phyloP scores from a whole-genome alignment of 1,284 basidiomycete species.

The Cutaneotrichosporon arboriforme region DNA sequence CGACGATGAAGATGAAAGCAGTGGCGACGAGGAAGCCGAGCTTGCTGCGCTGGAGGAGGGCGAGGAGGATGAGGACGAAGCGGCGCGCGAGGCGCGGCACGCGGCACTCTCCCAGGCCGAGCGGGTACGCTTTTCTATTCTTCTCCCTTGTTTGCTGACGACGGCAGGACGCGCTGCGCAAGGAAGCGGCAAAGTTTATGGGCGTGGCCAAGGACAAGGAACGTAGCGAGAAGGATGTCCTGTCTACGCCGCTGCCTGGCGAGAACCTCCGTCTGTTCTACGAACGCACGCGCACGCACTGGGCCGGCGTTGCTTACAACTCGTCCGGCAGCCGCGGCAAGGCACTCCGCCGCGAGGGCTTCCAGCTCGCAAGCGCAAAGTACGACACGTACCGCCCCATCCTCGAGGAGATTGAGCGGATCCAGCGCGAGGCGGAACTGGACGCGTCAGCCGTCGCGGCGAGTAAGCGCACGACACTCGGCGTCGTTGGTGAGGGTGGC shows the following conservation, averaged over 20 bases:
- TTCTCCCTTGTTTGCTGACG: neutral
- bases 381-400: conserved; percentile 67
- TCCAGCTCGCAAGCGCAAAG: conserved; percentile 43
- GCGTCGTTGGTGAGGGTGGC: conserved; percentile 33
- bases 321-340: conserved; percentile 66
- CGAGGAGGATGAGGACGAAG: conserved; percentile 29
- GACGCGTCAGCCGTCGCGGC: conserved; percentile 71
- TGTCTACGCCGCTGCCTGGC: conserved; percentile 81
- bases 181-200: conserved; percentile 65
- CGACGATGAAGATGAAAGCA: conserved; percentile 31
- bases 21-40: conserved; percentile 29
- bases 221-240: conserved; percentile 63
- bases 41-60: conserved; percentile 30
- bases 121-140: neutral
- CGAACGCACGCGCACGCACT: conserved; percentile 69
- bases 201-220: conserved; percentile 64
- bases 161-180: conserved; percentile 53
- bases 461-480: conserved; percentile 21
- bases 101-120: conserved; percentile 25
- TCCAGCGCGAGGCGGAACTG: conserved; percentile 75
- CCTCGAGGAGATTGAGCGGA: conserved; percentile 73
- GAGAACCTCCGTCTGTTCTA: conserved; percentile 83
- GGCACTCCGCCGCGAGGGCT: conserved; percentile 69
- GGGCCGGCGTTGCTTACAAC: conserved; percentile 67
- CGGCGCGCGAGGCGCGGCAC: conserved; percentile 22